phyloP scores from a whole-genome alignment of 768 basidiomycete genomes.

The Pleurotus pulmonarius region DNA sequence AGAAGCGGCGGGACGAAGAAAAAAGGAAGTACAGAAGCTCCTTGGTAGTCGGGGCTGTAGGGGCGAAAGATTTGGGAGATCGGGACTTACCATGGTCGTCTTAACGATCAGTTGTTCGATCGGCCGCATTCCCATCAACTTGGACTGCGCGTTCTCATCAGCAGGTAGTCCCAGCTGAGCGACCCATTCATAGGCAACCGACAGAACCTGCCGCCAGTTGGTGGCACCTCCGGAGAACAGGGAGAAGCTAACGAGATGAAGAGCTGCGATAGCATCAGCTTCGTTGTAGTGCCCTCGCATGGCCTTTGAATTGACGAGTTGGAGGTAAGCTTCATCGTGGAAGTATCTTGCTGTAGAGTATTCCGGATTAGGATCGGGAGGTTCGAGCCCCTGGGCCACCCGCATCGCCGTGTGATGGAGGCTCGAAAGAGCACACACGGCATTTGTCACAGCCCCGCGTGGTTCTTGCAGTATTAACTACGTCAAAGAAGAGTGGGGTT shows the following conservation, averaged over 20 bases:
- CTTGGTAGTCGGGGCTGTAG: slow-evolving; percentile 2
- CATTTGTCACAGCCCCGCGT: slow-evolving; percentile 66
- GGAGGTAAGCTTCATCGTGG: slow-evolving; percentile 64
- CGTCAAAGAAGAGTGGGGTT: slow-evolving; percentile 4
- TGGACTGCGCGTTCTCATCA: slow-evolving; percentile 61
- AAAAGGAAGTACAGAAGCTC: neutral
- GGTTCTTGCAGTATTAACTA: slow-evolving; percentile 63
- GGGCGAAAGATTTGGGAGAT: neutral
- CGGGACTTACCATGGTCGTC: slow-evolving; percentile 59
- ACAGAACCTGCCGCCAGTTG: slow-evolving; percentile 70
- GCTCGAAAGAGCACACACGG: slow-evolving; percentile 72
- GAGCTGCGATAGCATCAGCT: slow-evolving; percentile 71
- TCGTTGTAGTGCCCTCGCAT: slow-evolving; percentile 54
- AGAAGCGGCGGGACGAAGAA: neutral
- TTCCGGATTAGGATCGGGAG: slow-evolving; percentile 48
- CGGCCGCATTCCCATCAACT: slow-evolving; percentile 51
- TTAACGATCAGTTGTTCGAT: slow-evolving; percentile 61
- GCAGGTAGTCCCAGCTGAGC: slow-evolving; percentile 50
- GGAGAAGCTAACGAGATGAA: slow-evolving; percentile 74
- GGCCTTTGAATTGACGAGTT: slow-evolving; percentile 53
- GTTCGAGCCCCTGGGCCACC: slow-evolving; percentile 58
- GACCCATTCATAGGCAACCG: slow-evolving; percentile 76
- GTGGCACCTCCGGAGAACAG: slow-evolving; percentile 63
- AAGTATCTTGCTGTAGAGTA: slow-evolving; percentile 60
- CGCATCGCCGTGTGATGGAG: slow-evolving; percentile 64